Evolutionary conservation across 2,329 filamentous ascomycete species (phyloP).

Genomic region (Nothomitra cinnamomea): DNA sequence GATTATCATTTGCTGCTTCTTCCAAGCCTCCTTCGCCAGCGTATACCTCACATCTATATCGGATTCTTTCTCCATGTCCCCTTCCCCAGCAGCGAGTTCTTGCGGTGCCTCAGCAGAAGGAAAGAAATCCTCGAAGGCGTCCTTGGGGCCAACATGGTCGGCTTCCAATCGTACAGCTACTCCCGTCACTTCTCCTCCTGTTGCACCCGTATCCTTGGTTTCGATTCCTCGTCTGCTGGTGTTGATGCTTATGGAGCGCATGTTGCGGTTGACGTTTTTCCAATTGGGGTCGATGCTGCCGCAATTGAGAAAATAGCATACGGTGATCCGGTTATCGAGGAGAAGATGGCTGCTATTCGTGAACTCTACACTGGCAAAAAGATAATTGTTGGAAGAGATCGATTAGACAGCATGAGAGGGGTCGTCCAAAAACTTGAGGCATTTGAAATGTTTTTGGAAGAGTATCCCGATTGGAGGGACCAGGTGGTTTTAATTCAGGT

Average conservation of each 20-base stretch:
- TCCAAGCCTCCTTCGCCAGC: constrained; percentile 73
- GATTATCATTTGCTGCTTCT: constrained; percentile 88
- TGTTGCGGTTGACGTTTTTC: constrained; percentile 83
- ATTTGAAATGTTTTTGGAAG: constrained; percentile 79
- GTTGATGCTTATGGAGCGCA: constrained; percentile 80
- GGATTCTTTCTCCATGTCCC: constrained; percentile 89
- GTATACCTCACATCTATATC: constrained; percentile 77
- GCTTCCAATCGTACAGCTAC: constrained; percentile 92
- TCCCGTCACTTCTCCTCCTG: constrained; percentile 89
- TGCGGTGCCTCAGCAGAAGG: constrained; percentile 70
- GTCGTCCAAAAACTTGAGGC: constrained; percentile 93
- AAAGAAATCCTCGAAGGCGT: constrained; percentile 86
- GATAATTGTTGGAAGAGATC: constrained; percentile 85
- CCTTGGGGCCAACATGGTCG: constrained; percentile 79
- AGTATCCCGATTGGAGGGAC: constrained; percentile 81
- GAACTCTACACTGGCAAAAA: constrained; percentile 77
- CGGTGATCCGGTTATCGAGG: constrained; percentile 48
- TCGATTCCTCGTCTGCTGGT: constrained; percentile 67
- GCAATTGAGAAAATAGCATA: constrained; percentile 63
- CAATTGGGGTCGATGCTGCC: constrained; percentile 82
- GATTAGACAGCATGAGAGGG: constrained; percentile 81
- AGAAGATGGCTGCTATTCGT: constrained; percentile 54
- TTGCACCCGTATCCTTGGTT: constrained; percentile 80
- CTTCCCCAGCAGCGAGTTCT: constrained; percentile 91
- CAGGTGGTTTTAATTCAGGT: constrained; percentile 91